These are phyloP conservation scores for Amauroascus niger DNA, from an alignment of 2,329 filamentous ascomycete species.

Conservation along the genomic window DNA sequence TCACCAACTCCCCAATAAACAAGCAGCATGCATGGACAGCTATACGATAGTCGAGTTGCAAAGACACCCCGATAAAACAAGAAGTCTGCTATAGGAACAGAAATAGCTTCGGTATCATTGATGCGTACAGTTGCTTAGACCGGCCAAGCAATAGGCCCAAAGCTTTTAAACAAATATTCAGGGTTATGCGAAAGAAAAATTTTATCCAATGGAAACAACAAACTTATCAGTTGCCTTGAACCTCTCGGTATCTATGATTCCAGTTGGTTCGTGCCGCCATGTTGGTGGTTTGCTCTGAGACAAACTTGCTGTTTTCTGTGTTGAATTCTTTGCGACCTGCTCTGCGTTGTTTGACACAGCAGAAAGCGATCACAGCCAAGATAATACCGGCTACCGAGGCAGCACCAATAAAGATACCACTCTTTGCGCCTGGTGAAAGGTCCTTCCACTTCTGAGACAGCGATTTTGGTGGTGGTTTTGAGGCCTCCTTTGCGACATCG, in stretches of 20 bases:
- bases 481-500: constrained; percentile 38
- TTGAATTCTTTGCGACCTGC: constrained; percentile 42
- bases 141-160: constrained; percentile 14
- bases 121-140: constrained; percentile 8
- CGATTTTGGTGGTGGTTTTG: constrained; percentile 29
- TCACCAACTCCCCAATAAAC: background rate
- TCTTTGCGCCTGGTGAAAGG: constrained; percentile 40
- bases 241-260: constrained; percentile 28
- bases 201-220: background rate
- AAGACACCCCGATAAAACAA: background rate
- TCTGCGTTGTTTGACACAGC: constrained; percentile 43
- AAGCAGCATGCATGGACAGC: background rate
- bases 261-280: constrained; percentile 32
- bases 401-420: constrained; percentile 37
- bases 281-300: constrained; percentile 31
- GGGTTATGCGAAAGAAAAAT: constrained; percentile 5
- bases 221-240: constrained; percentile 7
- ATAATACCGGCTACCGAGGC: constrained; percentile 27
- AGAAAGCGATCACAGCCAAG: constrained; percentile 35
- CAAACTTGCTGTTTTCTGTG: constrained; percentile 40
- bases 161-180: background rate
- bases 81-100: background rate
- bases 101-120: background rate
- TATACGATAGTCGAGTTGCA: background rate
- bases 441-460: constrained; percentile 36